These are phyloP conservation scores for Alternaria brassicicola DNA, from an alignment of 2,329 filamentous ascomycete species.

Conservation along the genomic window DNA sequence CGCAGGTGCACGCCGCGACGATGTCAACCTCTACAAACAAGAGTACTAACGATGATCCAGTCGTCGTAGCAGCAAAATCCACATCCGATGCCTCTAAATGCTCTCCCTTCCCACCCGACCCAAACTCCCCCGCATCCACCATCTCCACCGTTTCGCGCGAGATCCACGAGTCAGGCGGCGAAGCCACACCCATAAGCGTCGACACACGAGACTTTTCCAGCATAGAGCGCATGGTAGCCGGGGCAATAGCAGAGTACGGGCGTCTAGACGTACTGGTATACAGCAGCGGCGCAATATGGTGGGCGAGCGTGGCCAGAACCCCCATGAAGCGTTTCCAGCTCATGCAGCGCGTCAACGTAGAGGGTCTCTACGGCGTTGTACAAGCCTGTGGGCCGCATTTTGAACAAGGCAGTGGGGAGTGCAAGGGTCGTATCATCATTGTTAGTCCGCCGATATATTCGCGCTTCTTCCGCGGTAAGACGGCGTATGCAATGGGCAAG, in stretches of 20 bases:
- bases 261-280: conserved; percentile 78
- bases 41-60: conserved; percentile 52
- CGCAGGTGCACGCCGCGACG: conserved; percentile 59
- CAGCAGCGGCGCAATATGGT: conserved; percentile 87
- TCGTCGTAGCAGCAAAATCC: conserved; percentile 79
- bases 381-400: conserved; percentile 74
- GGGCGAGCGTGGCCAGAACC: conserved; percentile 75
- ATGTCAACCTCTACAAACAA: not conserved
- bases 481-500: conserved; percentile 79
- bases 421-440: conserved; percentile 72
- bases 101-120: conserved; percentile 72
- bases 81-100: conserved; percentile 66
- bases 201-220: conserved; percentile 71
- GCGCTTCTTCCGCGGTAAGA: conserved; percentile 84
- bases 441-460: conserved; percentile 86
- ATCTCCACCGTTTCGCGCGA: conserved; percentile 81
- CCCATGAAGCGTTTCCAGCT: conserved; percentile 75
- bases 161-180: conserved; percentile 68
- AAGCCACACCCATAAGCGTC: conserved; percentile 69
- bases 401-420: conserved; percentile 54
- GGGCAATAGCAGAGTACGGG: conserved; percentile 64
- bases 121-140: conserved; percentile 75
- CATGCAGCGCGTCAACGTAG: conserved; percentile 57
- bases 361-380: conserved; percentile 75
- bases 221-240: conserved; percentile 64